Evolutionary conservation across 208 protist species (phyloP).

Genomic region (Crithidia brevicula): DNA sequence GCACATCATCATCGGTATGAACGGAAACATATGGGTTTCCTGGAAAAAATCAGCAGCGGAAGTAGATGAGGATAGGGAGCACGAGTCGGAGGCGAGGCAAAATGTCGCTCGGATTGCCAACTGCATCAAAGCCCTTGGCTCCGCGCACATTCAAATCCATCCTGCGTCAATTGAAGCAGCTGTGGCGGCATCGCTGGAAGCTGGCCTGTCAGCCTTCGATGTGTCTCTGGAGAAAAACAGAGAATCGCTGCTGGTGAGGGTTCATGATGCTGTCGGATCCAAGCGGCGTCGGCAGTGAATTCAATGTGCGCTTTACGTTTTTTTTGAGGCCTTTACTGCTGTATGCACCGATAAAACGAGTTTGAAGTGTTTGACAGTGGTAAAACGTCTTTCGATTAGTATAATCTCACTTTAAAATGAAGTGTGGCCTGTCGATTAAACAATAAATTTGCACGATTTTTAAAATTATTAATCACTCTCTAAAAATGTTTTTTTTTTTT

Average conservation of each 20-base stretch:
- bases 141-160: constrained; percentile 56
- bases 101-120: constrained; percentile 73
- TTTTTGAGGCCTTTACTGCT: no score
- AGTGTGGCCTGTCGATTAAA: no score
- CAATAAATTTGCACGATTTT: no score
- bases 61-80: constrained; percentile 17
- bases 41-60: background rate
- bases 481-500: background rate
- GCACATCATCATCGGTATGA: constrained; percentile 78
- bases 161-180: constrained; percentile 55
- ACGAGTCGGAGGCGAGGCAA: constrained; percentile 35
- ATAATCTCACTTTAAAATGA: no score
- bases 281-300: constrained; percentile 24
- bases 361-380: no score
- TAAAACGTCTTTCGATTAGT: no score
- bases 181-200: constrained; percentile 55
- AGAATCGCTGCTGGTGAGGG: constrained; percentile 21
- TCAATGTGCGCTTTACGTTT: no score
- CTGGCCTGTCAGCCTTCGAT: constrained; percentile 61
- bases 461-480: background rate
- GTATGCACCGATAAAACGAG: no score
- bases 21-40: constrained; percentile 93
- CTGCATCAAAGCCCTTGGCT: constrained; percentile 68
- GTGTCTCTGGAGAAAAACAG: constrained; percentile 44
- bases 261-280: constrained; percentile 25